phyloP scores from a whole-genome alignment of 176 grass and related monocot species.

The Triticum turgidum region DNA sequence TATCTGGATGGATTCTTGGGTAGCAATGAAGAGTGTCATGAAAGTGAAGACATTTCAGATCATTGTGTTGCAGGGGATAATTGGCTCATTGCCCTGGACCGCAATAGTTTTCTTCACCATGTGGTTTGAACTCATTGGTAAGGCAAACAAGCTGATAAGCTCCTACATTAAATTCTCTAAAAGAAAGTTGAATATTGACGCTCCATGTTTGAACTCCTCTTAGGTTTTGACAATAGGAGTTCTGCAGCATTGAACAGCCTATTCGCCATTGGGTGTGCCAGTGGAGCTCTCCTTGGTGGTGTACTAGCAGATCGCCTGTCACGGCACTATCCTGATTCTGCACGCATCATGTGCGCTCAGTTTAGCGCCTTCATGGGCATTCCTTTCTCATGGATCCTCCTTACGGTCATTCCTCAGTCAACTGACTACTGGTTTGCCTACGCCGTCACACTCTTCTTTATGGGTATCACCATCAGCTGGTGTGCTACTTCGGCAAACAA shows the following conservation, averaged over 20 bases:
- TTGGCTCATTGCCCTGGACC: slow-evolving; percentile 87
- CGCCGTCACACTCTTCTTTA: slow-evolving; percentile 45
- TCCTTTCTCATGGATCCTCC: slow-evolving; percentile 82
- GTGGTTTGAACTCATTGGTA: slow-evolving; percentile 99
- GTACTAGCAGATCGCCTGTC: slow-evolving; percentile 74
- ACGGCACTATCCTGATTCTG: slow-evolving; percentile 54
- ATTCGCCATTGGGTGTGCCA: slow-evolving; percentile 80
- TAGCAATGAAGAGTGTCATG: slow-evolving; percentile 77
- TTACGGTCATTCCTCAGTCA: slow-evolving; percentile 62
- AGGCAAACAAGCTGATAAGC: background rate
- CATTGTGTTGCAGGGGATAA: slow-evolving; percentile 91
- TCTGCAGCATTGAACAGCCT: slow-evolving; percentile 79
- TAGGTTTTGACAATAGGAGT: slow-evolving; percentile 78
- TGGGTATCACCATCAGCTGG: slow-evolving; percentile 59
- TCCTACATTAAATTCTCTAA: background rate
- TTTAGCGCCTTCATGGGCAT: slow-evolving; percentile 98
- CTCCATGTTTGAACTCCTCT: slow-evolving; percentile 9
- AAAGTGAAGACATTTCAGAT: slow-evolving; percentile 94
- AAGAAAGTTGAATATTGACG: background rate
- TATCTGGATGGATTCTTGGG: slow-evolving; percentile 67
- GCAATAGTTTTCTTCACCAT: slow-evolving; percentile 95
- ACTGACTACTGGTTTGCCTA: slow-evolving; percentile 60
- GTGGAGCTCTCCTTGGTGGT: slow-evolving; percentile 65
- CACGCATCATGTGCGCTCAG: slow-evolving; percentile 88
- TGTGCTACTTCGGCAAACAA: slow-evolving; percentile 82